phyloP scores from a whole-genome alignment of 306 rosid species.

The Casuarina equisetifolia region DNA sequence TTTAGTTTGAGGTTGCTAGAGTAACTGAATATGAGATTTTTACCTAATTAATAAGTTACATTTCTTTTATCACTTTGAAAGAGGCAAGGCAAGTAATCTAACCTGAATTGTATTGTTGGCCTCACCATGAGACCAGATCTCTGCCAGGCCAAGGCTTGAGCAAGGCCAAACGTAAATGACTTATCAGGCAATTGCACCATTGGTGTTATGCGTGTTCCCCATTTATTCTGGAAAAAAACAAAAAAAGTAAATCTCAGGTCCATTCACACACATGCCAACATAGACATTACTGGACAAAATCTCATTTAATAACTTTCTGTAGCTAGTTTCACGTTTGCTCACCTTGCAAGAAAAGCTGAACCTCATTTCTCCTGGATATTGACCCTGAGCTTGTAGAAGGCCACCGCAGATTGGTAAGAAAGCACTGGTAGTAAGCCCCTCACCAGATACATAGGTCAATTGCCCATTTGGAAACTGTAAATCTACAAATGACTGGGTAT shows the following conservation, averaged over 20 bases:
- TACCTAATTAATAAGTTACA: background rate
- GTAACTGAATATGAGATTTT: background rate
- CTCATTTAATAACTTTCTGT: background rate
- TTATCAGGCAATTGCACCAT: constrained; percentile 94
- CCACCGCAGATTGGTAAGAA: constrained; percentile 88
- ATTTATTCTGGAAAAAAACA: constrained; percentile 61
- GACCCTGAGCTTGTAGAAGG: constrained; percentile 98
- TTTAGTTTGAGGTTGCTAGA: background rate
- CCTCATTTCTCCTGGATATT: constrained; percentile 99
- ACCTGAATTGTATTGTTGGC: constrained; percentile 95
- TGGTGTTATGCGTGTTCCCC: constrained; percentile 93
- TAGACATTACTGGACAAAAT: constrained; percentile 11
- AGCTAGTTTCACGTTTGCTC: constrained; percentile 18
- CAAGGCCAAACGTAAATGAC: constrained; percentile 78
- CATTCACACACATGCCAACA: constrained; percentile 14
- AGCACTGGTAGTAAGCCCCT: constrained; percentile 89
- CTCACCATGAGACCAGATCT: constrained; percentile 92
- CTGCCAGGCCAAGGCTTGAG: constrained; percentile 97
- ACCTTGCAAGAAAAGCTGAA: constrained; percentile 98
- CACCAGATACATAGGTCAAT: constrained; percentile 88
- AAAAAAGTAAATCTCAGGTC: constrained; percentile 25
- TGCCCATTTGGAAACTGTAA: constrained; percentile 98
- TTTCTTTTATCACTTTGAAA: background rate
- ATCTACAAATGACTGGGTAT: constrained; percentile 84
- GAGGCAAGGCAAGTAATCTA: constrained; percentile 15